Conservation (phyloP, 192 early-diverging fungal species). For the Backusella morwellensis region DNA sequence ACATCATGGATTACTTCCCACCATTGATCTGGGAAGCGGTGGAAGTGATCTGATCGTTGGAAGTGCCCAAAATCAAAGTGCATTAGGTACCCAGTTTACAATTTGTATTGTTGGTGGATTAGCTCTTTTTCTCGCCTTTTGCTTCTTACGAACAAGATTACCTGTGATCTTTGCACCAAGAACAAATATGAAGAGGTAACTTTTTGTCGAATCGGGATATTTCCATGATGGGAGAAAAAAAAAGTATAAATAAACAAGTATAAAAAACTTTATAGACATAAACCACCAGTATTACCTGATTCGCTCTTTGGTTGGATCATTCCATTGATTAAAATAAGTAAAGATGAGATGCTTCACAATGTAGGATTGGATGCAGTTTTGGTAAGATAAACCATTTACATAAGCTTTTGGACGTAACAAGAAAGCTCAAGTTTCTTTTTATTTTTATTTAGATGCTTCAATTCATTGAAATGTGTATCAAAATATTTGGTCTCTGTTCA, state of each 20-base stretch:
- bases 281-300: constrained; percentile 41
- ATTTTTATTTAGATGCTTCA: constrained; percentile 40
- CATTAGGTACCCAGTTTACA: constrained; percentile 18
- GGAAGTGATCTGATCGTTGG: neutral
- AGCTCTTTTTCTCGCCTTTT: constrained; percentile 29
- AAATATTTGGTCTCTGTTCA: constrained; percentile 44
- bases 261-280: constrained; percentile 35
- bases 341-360: constrained; percentile 44
- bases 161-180: constrained; percentile 31
- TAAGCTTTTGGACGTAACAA: neutral
- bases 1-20: neutral
- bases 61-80: constrained; percentile 25
- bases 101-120: constrained; percentile 20
- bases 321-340: constrained; percentile 39
- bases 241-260: neutral
- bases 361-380: constrained; percentile 61
- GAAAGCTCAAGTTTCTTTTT: too few relatives aligned
- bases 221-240: neutral
- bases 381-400: constrained; percentile 29
- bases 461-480: constrained; percentile 46
- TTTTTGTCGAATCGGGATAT: neutral
- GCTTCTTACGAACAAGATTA: constrained; percentile 19
- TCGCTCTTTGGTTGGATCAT: constrained; percentile 56
- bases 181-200: constrained; percentile 32
- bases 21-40: neutral